Evolutionary conservation across 345 rosid genomes (phyloP), one percentile per base, ranked within the genome.

Genomic region (Salix caprea): DNA sequence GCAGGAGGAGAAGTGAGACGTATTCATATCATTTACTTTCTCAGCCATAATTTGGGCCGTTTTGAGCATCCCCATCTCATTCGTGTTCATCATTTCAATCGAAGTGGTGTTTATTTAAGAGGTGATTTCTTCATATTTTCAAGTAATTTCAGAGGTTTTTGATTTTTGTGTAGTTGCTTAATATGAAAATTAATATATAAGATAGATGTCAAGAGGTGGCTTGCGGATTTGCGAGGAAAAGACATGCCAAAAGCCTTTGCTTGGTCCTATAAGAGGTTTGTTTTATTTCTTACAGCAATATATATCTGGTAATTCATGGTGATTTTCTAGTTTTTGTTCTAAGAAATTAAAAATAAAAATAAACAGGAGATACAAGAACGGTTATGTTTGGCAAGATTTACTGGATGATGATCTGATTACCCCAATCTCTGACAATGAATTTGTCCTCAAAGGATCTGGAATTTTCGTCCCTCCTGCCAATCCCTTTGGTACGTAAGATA

Each of bases 351-450:
- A 12, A 32, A 32, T 65, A 12, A 21, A 21, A 54, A 0, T n/a
- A 56, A 58, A 18, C 70, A 92, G 97, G 89, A 89, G 87, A 77
- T 91, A 90, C 81, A 89, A 83, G 78, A 85, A 19, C 48, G 93
- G 92, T 21, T 93, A 84, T 58, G 87, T 91, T 28, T 93, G 97
- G 97, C 96, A 91, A 87, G 96, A 93, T 78, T 82, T 93, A 30
- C 46, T 77, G 21, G 92, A 93, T 28, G 93, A 88, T 62, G 94
- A 93, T 81, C 93, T 93, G 42, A 87, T 93, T 65, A 88, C 89
- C 8, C 94, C 97, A 4, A 81, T 91, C 73, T 91, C 88, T 4
- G 93, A 90, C 74, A 90, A 85, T 24, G 96, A 91, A 82, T 93
- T 88, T 71, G 86, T 93, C 13, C 89, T 93, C 69, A 86, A 91